A percentile compares a stretch with the other conserved stretches of the same genome.
phyloP scores from a whole-genome alignment of 441 rosid species.

The Viola pubescens region DNA sequence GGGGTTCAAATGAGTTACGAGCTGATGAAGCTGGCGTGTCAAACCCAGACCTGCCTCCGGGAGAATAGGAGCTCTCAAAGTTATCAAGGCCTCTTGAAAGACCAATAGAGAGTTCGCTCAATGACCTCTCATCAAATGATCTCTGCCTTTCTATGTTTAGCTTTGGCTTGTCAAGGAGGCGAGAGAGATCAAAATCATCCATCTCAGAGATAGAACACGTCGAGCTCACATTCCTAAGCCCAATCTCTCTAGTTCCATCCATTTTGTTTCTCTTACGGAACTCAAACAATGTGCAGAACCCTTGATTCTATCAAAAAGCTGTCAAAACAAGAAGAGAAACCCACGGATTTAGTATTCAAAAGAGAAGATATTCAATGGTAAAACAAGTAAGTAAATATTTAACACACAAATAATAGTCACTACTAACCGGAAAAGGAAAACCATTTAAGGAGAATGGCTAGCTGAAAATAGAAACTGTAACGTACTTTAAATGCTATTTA shows the following conservation, averaged over 20 bases:
- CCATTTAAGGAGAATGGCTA: not conserved
- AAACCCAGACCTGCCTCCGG: conserved; percentile 65
- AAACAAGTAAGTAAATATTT: not conserved
- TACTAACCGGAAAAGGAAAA: not conserved
- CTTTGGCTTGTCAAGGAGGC: conserved; percentile 65
- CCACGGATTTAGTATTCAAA: not conserved
- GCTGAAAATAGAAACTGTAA: conserved; percentile 6
- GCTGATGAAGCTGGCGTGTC: conserved; percentile 66
- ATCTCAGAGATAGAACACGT: conserved; percentile 59
- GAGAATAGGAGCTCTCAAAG: conserved; percentile 50
- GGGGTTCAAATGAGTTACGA: conserved; percentile 76
- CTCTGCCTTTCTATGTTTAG: conserved; percentile 75
- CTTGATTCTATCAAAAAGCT: conserved; percentile 8
- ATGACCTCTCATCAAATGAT: conserved; percentile 81
- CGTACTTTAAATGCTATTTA: not conserved
- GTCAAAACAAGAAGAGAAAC: conserved; percentile 6
- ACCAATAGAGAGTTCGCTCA: conserved; percentile 60
- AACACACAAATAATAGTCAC: not conserved
- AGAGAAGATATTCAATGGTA: not conserved
- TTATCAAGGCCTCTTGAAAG: conserved; percentile 38
- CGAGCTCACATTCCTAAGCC: conserved; percentile 58
- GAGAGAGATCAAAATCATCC: conserved; percentile 65
- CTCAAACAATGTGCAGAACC: conserved; percentile 7
- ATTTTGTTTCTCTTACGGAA: conserved; percentile 23
- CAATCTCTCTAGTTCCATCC: conserved; percentile 41